Evolutionary conservation across 2,329 filamentous ascomycete genomes (phyloP), one percentile per base, ranked within the genome.

Genomic region (Polychaeton citri): DNA sequence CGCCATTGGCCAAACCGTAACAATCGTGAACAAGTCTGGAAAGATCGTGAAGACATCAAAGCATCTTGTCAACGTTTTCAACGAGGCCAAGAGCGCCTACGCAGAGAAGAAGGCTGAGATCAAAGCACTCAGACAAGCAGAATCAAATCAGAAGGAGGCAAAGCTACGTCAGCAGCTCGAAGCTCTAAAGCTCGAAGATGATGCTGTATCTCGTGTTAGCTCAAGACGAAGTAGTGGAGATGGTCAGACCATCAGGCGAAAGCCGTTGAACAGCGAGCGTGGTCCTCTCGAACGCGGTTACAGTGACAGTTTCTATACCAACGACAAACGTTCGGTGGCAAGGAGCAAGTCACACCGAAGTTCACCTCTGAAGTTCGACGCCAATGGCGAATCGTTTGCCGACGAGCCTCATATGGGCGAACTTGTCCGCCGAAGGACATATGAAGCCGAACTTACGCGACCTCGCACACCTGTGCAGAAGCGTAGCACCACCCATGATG

Each of bases 21-120:
- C 84, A 46, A 82, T 93, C 52, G 80, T 93, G 61, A 90, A 93
- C 65, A 86, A 75, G 59, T 90, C 84, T 39, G 85, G 85, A 51
- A 92, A 93, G 63, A 78, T 93, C 34, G 83, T 94, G 49, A 87
- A 79, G 68, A 90, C 80, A 40, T 84, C 85, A 53, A 94, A 92
- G 63, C 83, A 94, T 50, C 68, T 96, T 17, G 74, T 92, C 53
- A 79, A 77, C 55, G 80, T 95, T 53, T 92, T 93, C 69, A 93
- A 85, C 58, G 86, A 95, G 56, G 88, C 87, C 44, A 85, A 84
- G 55, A 76, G 79, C 36, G 82, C 83, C 39, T 96, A 96, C 61
- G 72, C 79, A 38, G 84, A 93, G 53, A 83, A 83, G 54, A 94
- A 92, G 59, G 80, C 83, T 5, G 76, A 86, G 47, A 71, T 94